Percentiles rank a stretch among this genome's conserved stretches.
These are phyloP conservation scores for Sedum album DNA, from an alignment of 164 flowering plant species.

Conservation along the genomic window DNA sequence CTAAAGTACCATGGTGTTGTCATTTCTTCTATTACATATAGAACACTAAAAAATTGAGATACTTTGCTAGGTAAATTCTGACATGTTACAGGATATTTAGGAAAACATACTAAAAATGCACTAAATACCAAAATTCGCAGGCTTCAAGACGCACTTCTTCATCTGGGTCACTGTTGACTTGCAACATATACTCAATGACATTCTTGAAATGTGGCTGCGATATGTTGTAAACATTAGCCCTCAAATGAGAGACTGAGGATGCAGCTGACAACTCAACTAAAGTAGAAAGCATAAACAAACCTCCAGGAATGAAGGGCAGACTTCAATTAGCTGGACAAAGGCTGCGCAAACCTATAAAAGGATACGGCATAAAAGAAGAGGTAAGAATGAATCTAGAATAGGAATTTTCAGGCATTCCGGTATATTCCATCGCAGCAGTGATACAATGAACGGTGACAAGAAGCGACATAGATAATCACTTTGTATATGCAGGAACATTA, in stretches of 20 bases:
- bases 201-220: conserved; percentile 85
- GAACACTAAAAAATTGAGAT: background rate
- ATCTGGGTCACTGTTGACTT: conserved; percentile 83
- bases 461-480: background rate
- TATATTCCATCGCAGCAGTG: too few species aligned
- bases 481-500: too few species aligned
- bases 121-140: conserved; percentile 93
- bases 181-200: conserved; percentile 84
- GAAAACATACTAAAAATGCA: background rate
- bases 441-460: background rate
- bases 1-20: background rate
- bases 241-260: too few species aligned
- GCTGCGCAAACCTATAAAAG: conserved; percentile 79
- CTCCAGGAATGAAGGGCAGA: conserved; percentile 82
- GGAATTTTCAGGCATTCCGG: too few species aligned
- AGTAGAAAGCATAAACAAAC: conserved; percentile 24
- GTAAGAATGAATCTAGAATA: too few species aligned
- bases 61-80: background rate
- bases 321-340: conserved; percentile 87
- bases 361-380: too few species aligned
- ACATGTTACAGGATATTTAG: background rate
- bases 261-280: background rate
- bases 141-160: conserved; percentile 97
- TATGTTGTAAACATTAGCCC: background rate
- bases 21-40: background rate